Evolutionary conservation across 2,329 filamentous ascomycete genomes (phyloP), one percentile per base, ranked within the genome.

Genomic region (Fusarium incarnatum): DNA sequence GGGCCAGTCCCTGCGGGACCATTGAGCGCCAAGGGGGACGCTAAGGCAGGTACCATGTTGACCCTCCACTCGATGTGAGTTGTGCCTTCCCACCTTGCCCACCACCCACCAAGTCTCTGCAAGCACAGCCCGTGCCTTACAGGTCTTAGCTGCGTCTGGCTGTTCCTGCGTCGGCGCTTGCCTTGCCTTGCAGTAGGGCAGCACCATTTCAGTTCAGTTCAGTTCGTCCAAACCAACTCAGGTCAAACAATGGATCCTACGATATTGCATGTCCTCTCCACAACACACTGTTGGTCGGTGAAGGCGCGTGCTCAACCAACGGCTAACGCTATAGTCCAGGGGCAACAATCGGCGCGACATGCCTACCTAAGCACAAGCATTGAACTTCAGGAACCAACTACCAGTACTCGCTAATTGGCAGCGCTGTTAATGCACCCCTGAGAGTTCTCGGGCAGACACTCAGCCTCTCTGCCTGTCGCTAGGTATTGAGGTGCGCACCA

Each of bases 31-130:
- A 71, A 69, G 56, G 30, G 52, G 23, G 23, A 59, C 68, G 64
- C 68, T 71, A 71, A 71, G 48, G 68, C 68, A 71, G 68, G 68
- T 71, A 71, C 68, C 64, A 71, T 65, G 60, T 23, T 60, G 27
- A 8, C 32, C 55, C 53, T 60, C 46, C 45, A 64, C 60, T 50
- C 53, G 37, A 37, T 18, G 25, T 56, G 57, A 54, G 9, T 37
- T 54, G 41, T 20, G 45, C 23, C 30, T 61, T 34, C 28, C 27
- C 27, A 37, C 23, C 13, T 32, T 60, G 41, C 57, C 59, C 40
- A 58, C 44, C 45, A 34, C n/a, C 30, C 47, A 49, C 5, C 15
- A 18, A 47, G 56, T 64, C 45, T 41, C 40, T 27, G 30, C 48
- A 64, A 28, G 42, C 58, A 44, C 23, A 63, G 53, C 40, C 66